Evolutionary conservation across 305 asterid genomes (phyloP).

Genomic region (Fraxinus ornus): DNA sequence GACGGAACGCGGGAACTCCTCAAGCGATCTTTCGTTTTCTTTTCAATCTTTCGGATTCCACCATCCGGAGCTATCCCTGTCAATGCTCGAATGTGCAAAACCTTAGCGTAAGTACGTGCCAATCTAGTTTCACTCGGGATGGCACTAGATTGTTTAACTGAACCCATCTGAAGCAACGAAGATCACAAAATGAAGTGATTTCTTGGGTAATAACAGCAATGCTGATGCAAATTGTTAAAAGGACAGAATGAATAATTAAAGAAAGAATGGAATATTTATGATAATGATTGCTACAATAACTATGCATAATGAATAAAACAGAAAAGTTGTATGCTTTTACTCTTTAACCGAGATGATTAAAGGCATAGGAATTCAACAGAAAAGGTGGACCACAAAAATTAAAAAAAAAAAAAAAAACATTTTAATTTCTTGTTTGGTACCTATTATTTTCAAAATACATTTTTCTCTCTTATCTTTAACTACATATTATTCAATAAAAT

Average conservation of each 20-base stretch:
- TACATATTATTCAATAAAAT: no score
- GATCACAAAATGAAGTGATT: not conserved
- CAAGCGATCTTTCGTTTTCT: slow-evolving; percentile 6
- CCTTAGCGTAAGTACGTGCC: slow-evolving; percentile 52
- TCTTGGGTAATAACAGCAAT: not conserved
- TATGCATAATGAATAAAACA: slow-evolving; percentile 30
- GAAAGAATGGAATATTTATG: slow-evolving; percentile 26
- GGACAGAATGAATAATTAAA: not conserved
- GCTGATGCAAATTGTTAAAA: not conserved
- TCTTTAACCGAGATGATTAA: slow-evolving; percentile 28
- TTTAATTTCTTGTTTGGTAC: not conserved
- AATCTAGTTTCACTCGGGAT: slow-evolving; percentile 38
- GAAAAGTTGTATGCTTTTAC: slow-evolving; percentile 33
- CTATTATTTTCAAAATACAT: no score
- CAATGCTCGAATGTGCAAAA: slow-evolving; percentile 40
- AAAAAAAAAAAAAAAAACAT: slow-evolving; percentile 2
- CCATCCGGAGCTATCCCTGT: slow-evolving; percentile 33
- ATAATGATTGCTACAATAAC: slow-evolving; percentile 15
- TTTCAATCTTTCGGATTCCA: slow-evolving; percentile 15
- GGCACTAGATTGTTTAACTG: slow-evolving; percentile 35
- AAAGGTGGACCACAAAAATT: slow-evolving; percentile 24
- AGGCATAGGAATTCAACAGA: slow-evolving; percentile 17
- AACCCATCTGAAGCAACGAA: slow-evolving; percentile 39
- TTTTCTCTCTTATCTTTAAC: no score
- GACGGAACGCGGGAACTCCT: not conserved